Evolutionary conservation across 1,139 yeast species (phyloP).

Genomic region (Yamadazyma spencermartinsiae): DNA sequence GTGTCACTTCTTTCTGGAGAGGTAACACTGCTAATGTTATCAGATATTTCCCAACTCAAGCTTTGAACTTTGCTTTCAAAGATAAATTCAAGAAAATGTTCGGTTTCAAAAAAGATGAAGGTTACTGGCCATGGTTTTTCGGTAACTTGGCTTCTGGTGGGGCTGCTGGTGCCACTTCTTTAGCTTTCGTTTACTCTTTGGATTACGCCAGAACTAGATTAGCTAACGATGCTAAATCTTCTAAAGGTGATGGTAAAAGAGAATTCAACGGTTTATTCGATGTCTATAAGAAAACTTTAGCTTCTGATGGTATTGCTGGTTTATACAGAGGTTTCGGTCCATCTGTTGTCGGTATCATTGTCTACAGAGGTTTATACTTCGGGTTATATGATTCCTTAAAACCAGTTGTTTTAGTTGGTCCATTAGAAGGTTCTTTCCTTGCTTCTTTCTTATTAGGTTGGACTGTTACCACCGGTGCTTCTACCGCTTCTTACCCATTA

Average conservation of each 20-base stretch:
- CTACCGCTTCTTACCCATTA: conserved; percentile 57
- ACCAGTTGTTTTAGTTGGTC: conserved; percentile 56
- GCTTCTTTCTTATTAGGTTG: conserved; percentile 58
- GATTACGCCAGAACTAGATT: conserved; percentile 58
- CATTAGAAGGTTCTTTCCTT: conserved; percentile 55
- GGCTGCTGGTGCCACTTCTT: conserved; percentile 56
- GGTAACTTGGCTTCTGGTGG: conserved; percentile 61
- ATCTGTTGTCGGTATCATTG: conserved; percentile 53
- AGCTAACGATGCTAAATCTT: conserved; percentile 55
- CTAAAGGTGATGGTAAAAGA: conserved; percentile 49
- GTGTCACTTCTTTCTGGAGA: conserved; percentile 54
- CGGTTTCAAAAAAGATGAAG: conserved; percentile 54
- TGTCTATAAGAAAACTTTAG: conserved; percentile 55
- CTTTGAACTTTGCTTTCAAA: conserved; percentile 55
- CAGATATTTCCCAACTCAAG: conserved; percentile 59
- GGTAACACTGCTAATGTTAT: conserved; percentile 58
- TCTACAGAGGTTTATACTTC: conserved; percentile 58
- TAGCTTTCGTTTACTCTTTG: conserved; percentile 55
- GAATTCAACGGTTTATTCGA: conserved; percentile 56
- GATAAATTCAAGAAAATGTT: conserved; percentile 52
- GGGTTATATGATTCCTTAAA: conserved; percentile 56
- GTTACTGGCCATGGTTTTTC: conserved; percentile 53
- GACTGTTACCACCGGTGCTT: conserved; percentile 57
- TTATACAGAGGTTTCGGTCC: conserved; percentile 61
- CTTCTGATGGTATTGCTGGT: conserved; percentile 58